Percentiles rank a stretch among this genome's conserved stretches.
Conservation (phyloP, 78 protist species). For the Isochrysis galbana region DNA sequence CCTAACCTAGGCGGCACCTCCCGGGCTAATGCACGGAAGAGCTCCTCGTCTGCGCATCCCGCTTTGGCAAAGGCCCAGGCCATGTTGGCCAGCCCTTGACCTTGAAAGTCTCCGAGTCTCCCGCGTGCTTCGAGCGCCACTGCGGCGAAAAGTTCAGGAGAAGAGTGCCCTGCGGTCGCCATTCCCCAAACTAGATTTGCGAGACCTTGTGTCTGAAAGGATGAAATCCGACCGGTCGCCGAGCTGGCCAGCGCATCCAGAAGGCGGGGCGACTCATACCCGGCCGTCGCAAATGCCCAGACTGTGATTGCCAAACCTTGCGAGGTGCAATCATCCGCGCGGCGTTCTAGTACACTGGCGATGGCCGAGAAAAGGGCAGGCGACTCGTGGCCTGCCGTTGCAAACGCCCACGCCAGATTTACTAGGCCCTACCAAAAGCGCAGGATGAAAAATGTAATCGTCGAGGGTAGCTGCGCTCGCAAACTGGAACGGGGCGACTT, state of each 20-base stretch:
- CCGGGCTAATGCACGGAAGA: not conserved
- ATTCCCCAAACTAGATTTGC: not conserved
- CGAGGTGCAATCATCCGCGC: not conserved
- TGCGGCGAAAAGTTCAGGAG: not conserved
- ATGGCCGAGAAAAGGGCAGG: not conserved
- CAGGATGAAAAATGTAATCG: no score
- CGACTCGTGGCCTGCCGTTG: not conserved
- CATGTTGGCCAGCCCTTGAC: not conserved
- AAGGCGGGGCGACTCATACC: not conserved
- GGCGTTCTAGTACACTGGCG: not conserved
- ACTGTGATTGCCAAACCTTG: not conserved
- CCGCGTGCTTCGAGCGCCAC: not conserved
- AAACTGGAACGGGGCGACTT: no score
- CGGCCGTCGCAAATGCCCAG: not conserved
- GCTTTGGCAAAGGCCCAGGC: not conserved
- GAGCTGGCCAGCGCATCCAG: not conserved
- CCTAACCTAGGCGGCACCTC: not conserved
- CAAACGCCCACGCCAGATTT: not conserved
- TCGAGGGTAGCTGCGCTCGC: no score
- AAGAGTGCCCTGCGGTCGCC: not conserved
- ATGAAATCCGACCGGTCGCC: not conserved
- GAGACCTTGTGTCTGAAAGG: not conserved
- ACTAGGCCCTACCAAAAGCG: not conserved
- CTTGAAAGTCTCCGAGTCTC: not conserved
- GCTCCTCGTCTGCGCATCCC: not conserved